Evolutionary conservation across 306 rosid species (phyloP).

Genomic region (Cyclanthera cordifolia): DNA sequence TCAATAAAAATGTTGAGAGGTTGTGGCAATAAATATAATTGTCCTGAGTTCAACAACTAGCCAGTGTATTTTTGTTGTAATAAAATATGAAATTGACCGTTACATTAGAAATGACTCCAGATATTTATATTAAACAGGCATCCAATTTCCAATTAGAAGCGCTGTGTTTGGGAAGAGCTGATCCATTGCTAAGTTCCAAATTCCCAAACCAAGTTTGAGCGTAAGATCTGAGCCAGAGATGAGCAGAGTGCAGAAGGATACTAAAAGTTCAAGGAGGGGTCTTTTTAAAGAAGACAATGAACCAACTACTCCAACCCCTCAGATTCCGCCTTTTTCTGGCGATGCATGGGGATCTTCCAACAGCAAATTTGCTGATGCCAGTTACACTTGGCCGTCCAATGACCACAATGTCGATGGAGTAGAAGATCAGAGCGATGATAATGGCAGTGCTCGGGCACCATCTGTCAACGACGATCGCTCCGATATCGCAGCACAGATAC

Average conservation of each 20-base stretch:
- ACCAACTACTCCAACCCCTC: neutral
- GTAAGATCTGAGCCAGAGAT: neutral
- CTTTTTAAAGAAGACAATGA: neutral
- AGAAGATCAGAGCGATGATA: neutral
- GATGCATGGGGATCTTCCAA: neutral
- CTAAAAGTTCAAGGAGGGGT: neutral
- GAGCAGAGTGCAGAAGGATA: neutral
- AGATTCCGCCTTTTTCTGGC: neutral
- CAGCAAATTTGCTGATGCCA: neutral
- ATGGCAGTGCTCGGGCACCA: neutral
- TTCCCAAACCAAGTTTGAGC: neutral
- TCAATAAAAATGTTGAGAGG: too few species aligned
- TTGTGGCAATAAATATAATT: too few species aligned
- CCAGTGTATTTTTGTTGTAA: neutral
- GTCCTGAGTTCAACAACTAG: neutral
- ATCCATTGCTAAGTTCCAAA: neutral
- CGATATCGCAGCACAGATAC: neutral
- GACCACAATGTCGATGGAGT: neutral
- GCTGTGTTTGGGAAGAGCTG: neutral
- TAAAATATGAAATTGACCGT: neutral
- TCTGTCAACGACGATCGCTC: neutral
- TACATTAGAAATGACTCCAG: neutral
- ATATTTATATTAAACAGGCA: neutral
- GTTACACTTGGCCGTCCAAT: neutral
- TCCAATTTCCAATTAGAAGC: neutral